Conservation (phyloP, 306 rosid species). For the Castanopsis chinensis region DNA sequence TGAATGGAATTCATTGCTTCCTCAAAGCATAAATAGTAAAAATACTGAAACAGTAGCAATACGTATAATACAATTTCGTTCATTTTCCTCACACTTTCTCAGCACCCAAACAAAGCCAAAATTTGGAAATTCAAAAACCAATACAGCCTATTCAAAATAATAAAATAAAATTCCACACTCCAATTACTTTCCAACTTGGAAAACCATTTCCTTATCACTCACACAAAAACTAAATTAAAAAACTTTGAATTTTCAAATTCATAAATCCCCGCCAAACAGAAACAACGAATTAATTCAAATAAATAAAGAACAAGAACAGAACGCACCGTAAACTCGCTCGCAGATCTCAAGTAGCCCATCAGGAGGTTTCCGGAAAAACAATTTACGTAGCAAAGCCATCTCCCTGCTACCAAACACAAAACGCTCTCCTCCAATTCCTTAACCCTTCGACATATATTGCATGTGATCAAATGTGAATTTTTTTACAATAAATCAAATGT, state of each 20-base stretch:
- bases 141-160: background rate
- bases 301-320: background rate
- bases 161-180: background rate
- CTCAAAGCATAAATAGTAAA: background rate
- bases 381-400: slow-evolving; percentile 75
- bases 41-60: background rate
- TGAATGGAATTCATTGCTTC: background rate
- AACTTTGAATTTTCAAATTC: no score
- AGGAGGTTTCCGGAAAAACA: slow-evolving; percentile 89
- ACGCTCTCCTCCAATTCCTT: no score
- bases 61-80: background rate
- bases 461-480: no score
- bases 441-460: no score
- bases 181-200: background rate
- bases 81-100: slow-evolving; percentile 18
- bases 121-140: background rate
- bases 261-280: no score
- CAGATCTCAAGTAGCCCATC: slow-evolving; percentile 91
- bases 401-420: background rate
- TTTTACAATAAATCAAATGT: no score
- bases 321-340: slow-evolving; percentile 81
- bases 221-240: background rate
- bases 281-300: background rate
- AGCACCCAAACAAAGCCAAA: slow-evolving; percentile 18
- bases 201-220: background rate